These are phyloP conservation scores for Ogataea kodamae DNA, from an alignment of 805 yeast species.

Conservation along the genomic window DNA sequence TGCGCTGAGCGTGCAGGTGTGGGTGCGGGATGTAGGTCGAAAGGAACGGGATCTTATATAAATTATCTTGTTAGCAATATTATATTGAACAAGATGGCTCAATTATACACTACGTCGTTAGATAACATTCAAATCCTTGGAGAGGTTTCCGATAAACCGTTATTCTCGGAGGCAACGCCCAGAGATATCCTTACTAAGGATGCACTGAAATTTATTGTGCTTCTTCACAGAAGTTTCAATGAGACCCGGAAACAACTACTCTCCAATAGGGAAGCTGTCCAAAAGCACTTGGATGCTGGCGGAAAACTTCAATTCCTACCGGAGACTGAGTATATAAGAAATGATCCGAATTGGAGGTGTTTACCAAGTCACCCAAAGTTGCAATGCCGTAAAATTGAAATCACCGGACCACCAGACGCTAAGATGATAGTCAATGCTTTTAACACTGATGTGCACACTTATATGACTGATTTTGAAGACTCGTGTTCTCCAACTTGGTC, in stretches of 20 bases:
- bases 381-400: constrained; percentile 72
- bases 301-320: constrained; percentile 58
- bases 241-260: constrained; percentile 54
- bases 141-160: constrained; percentile 37
- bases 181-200: constrained; percentile 52
- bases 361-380: constrained; percentile 69
- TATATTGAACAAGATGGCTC: constrained; percentile 24
- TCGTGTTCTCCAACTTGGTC: constrained; percentile 83
- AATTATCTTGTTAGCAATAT: too few relatives aligned
- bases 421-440: constrained; percentile 81
- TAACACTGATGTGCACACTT: constrained; percentile 74
- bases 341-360: constrained; percentile 74
- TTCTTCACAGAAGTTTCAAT: constrained; percentile 72
- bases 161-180: constrained; percentile 40
- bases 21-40: constrained; percentile 11
- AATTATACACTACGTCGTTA: constrained; percentile 31
- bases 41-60: constrained; percentile 14
- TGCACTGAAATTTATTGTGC: constrained; percentile 66
- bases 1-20: constrained; percentile 4
- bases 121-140: constrained; percentile 55
- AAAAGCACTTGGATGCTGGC: constrained; percentile 60
- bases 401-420: constrained; percentile 83
- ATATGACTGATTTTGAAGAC: constrained; percentile 86
- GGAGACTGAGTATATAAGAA: constrained; percentile 67
- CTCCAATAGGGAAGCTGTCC: constrained; percentile 58